Evolutionary conservation across 257 asterid species (phyloP).

Genomic region (Ballota nigra): DNA sequence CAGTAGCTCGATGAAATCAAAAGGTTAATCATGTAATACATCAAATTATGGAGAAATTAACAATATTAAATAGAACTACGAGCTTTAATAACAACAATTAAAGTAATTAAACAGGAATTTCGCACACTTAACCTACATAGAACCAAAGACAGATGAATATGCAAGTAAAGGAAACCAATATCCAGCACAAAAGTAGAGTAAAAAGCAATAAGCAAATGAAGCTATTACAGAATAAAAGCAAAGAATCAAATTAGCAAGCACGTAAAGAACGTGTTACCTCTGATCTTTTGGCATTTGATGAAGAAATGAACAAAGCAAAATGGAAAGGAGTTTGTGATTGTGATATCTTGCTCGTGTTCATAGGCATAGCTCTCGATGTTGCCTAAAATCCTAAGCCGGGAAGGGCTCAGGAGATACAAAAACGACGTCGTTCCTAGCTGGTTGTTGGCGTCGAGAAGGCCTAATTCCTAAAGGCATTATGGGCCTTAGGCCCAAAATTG

Average conservation of each 20-base stretch:
- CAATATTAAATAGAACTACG: constrained; percentile 12
- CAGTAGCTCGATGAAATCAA: not conserved
- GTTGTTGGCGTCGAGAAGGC: not conserved
- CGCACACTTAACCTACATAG: not conserved
- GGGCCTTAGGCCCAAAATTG: not conserved
- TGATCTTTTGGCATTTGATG: not conserved
- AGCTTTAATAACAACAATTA: constrained; percentile 2
- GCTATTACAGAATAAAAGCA: constrained; percentile 26
- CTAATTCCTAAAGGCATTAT: not conserved
- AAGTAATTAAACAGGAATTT: not conserved
- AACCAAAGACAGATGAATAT: not conserved
- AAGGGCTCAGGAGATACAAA: not conserved
- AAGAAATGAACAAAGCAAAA: constrained; percentile 13
- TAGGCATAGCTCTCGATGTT: not conserved
- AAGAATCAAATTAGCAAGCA: constrained; percentile 27
- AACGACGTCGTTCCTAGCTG: constrained; percentile 12
- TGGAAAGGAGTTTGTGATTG: not conserved
- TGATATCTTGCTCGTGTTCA: constrained; percentile 12
- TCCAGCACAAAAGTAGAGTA: not conserved
- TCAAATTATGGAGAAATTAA: not conserved
- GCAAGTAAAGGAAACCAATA: constrained; percentile 6
- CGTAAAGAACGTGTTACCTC: constrained; percentile 44
- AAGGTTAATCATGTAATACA: not conserved
- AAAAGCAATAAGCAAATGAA: constrained; percentile 18
- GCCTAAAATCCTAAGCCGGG: not conserved